Evolutionary conservation across 495 filamentous ascomycete species (phyloP), one percentile per base, ranked within the genome.

Genomic region (Articulospora tetracladia): DNA sequence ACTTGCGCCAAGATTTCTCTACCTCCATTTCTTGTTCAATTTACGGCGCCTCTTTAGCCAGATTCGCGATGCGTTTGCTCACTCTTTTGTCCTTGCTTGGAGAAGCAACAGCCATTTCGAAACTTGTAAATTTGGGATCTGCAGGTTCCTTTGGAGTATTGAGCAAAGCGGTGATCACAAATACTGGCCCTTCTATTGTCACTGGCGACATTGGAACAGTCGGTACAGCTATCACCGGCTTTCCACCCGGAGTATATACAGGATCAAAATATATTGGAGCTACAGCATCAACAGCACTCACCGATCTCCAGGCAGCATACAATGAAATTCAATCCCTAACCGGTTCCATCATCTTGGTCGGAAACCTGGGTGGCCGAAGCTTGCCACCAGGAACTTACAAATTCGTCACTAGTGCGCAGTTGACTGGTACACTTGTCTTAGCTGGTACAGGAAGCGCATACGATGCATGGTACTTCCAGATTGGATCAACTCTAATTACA

Each of bases 401-500:
- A n/a, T 59, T 34, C 25, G 1, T 26, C 15, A 28, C 3, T 24
- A 7, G 7, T 19, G 53, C 30, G 10, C 30, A 24, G 8, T 30
- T 55, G 23, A n/a, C 53, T 20, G 28, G 28, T 17, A 25, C 32
- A 6, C 27, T 59, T 13, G 28, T 47, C 26, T 47, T 59, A 17
- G 30, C 10, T 23, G 57, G 57, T 28, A 56, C 53, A 11, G 55
- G 55, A 17, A 15, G 20, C n/a, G 12, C 54, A 22, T 26, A 39
- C 20, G 53, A 53, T 46, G 32, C 32, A 20, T 62, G 60, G 60
- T 30, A 49, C 17, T 62, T 62, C 23, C 53, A 62, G 27, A 53
- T 62, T 25, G 60, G 53, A 20, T 23, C 6, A n/a, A 62, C 47
- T n/a, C 36, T 62, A 10, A n/a, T 52, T 56, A 58, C 54, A 19